Evolutionary conservation across 768 basidiomycete genomes (phyloP).

Genomic region (Tricholoma hemisulphureum): DNA sequence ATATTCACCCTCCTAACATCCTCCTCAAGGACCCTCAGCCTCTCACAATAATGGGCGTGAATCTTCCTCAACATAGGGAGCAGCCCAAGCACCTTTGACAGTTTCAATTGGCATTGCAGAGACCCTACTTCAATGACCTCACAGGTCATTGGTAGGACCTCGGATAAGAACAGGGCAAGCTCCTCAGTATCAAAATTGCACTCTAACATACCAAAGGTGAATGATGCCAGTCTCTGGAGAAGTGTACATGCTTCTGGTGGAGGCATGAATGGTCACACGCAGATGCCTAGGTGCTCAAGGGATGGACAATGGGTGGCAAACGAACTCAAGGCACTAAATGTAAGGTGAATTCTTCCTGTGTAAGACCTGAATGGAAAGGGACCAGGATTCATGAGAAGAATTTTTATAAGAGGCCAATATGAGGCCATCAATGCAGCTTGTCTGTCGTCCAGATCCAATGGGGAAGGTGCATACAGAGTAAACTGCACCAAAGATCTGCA

Average conservation of each 20-base stretch:
- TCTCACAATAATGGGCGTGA: background rate
- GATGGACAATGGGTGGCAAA: background rate
- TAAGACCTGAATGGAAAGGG: background rate
- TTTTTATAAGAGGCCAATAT: background rate
- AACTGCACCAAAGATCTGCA: conserved; percentile 7
- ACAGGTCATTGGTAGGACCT: background rate
- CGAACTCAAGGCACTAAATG: background rate
- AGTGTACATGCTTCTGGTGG: background rate
- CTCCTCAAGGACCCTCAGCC: background rate
- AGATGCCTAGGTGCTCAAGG: background rate
- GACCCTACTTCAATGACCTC: background rate
- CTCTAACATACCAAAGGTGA: background rate
- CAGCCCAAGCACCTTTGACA: background rate
- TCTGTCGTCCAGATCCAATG: conserved; percentile 9
- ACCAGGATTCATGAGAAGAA: background rate
- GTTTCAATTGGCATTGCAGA: background rate
- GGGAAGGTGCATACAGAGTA: background rate
- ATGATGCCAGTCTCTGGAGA: background rate
- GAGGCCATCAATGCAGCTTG: conserved; percentile 5
- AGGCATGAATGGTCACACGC: background rate
- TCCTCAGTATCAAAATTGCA: background rate
- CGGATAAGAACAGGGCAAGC: background rate
- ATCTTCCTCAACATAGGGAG: background rate
- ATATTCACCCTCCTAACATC: background rate
- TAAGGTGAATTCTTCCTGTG: background rate